Conservation (phyloP, 1,139 yeast genomes). For the Suhomyces ambrosiae region DNA sequence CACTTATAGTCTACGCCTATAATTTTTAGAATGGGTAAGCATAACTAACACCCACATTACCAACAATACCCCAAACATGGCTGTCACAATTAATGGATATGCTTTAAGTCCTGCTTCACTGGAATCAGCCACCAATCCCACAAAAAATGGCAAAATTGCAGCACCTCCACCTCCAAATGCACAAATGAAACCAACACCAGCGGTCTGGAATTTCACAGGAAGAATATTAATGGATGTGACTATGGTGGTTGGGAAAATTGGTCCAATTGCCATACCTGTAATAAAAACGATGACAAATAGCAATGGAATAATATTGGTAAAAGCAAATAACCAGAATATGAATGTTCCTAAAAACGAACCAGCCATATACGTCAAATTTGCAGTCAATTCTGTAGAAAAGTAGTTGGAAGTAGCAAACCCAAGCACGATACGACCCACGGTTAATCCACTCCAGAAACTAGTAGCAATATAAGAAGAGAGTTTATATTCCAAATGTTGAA, state of each 20-base stretch:
- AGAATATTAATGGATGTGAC: conserved; percentile 63
- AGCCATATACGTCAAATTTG: conserved; percentile 44
- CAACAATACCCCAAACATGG: conserved; percentile 29
- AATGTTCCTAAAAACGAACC: conserved; percentile 34
- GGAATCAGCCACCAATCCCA: conserved; percentile 53
- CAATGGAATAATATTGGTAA: conserved; percentile 21
- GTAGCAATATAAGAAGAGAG: conserved; percentile 62
- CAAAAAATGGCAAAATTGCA: conserved; percentile 65
- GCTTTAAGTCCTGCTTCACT: conserved; percentile 35
- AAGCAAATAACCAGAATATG: conserved; percentile 33
- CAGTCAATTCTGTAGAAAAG: conserved; percentile 49
- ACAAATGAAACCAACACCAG: conserved; percentile 74
- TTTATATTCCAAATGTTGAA: conserved; percentile 47
- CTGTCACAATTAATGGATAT: conserved; percentile 37
- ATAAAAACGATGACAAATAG: conserved; percentile 47
- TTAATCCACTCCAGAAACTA: conserved; percentile 65
- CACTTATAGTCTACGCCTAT: conserved; percentile 5
- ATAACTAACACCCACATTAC: conserved; percentile 31
- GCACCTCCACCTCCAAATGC: conserved; percentile 79
- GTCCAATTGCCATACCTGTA: conserved; percentile 74
- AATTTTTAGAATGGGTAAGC: conserved; percentile 7
- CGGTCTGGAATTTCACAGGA: conserved; percentile 62
- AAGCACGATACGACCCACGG: conserved; percentile 58
- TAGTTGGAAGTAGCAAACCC: conserved; percentile 62
- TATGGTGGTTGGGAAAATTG: conserved; percentile 76